These are phyloP conservation scores for Penicillium steckii DNA, from an alignment of 495 filamentous ascomycete genomes.

Conservation along the genomic window DNA sequence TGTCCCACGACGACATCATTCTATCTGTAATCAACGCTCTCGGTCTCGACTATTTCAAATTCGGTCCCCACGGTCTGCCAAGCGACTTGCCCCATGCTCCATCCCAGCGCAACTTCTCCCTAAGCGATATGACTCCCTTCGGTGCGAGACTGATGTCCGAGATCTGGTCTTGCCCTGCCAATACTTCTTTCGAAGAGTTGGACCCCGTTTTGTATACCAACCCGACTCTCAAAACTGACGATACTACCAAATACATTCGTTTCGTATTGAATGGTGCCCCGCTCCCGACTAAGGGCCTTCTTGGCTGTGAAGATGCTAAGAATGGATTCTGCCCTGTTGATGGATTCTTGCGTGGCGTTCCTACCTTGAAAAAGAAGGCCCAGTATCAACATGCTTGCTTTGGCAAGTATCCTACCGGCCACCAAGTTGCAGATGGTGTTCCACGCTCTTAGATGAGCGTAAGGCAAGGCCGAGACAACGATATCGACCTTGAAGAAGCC, in stretches of 20 bases:
- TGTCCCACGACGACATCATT: slow-evolving; percentile 43
- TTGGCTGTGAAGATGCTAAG: slow-evolving; percentile 24
- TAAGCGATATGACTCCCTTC: slow-evolving; percentile 54
- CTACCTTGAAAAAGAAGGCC: slow-evolving; percentile 20
- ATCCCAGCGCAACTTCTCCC: slow-evolving; percentile 19
- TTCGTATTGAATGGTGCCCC: slow-evolving; percentile 33
- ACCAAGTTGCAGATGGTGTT: slow-evolving; percentile 31
- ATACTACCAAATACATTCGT: slow-evolving; percentile 26
- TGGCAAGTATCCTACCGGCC: slow-evolving; percentile 22
- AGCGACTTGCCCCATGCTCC: slow-evolving; percentile 45
- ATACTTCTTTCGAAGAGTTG: slow-evolving; percentile 10
- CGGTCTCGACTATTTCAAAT: slow-evolving; percentile 30
- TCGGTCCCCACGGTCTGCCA: slow-evolving; percentile 37
- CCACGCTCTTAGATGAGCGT: slow-evolving; percentile 11
- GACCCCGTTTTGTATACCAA: slow-evolving; percentile 29
- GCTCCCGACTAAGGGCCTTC: slow-evolving; percentile 26
- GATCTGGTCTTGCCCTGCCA: slow-evolving; percentile 38
- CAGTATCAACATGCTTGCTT: slow-evolving; percentile 29
- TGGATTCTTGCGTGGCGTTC: slow-evolving; percentile 22
- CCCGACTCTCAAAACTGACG: slow-evolving; percentile 11
- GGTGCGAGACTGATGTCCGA: slow-evolving; percentile 64
- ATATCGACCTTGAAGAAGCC: neutral
- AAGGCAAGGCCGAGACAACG: too few species aligned
- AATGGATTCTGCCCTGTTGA: slow-evolving; percentile 31
- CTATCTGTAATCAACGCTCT: slow-evolving; percentile 50